A percentile compares a stretch with the other conserved stretches of the same genome.
phyloP scores from a whole-genome alignment of 169 alveolate species.

The Cryptosporidium bovis region DNA sequence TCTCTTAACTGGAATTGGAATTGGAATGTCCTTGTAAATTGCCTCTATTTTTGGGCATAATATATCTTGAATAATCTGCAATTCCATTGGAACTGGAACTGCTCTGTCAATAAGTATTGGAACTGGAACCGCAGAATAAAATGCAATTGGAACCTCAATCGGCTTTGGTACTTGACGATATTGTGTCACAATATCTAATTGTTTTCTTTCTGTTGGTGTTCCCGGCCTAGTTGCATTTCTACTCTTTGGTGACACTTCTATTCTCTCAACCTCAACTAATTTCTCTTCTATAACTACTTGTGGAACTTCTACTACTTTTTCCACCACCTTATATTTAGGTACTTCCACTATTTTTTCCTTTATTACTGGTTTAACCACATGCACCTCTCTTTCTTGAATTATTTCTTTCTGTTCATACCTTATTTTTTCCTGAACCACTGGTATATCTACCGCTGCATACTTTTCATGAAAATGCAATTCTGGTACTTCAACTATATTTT shows the following conservation, averaged over 20 bases:
- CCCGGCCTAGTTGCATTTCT: slow-evolving; percentile 10
- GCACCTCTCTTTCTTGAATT: slow-evolving; percentile 87
- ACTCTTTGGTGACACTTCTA: slow-evolving; percentile 38
- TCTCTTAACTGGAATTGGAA: slow-evolving; percentile 91
- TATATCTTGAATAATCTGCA: slow-evolving; percentile 90
- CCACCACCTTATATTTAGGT: slow-evolving; percentile 90
- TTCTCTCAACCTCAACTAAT: slow-evolving; percentile 85
- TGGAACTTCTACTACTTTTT: slow-evolving; percentile 89
- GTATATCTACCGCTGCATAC: slow-evolving; percentile 63
- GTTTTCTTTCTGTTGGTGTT: slow-evolving; percentile 55
- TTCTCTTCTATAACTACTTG: slow-evolving; percentile 89
- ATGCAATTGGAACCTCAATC: slow-evolving; percentile 92
- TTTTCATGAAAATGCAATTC: slow-evolving; percentile 79
- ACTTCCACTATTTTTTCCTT: slow-evolving; percentile 91
- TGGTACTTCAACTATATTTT: slow-evolving; percentile 91
- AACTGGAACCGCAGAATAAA: slow-evolving; percentile 90
- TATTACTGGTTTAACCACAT: slow-evolving; percentile 87
- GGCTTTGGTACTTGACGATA: slow-evolving; percentile 94
- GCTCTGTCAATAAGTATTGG: slow-evolving; percentile 89
- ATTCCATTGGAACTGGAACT: slow-evolving; percentile 92
- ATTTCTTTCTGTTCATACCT: slow-evolving; percentile 88
- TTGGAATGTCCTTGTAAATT: slow-evolving; percentile 90
- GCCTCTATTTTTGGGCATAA: slow-evolving; percentile 90
- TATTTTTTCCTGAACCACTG: slow-evolving; percentile 90
- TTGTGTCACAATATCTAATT: slow-evolving; percentile 81